Evolutionary conservation across 2,329 filamentous ascomycete genomes (phyloP).

Genomic region (Aspergillus felis): DNA sequence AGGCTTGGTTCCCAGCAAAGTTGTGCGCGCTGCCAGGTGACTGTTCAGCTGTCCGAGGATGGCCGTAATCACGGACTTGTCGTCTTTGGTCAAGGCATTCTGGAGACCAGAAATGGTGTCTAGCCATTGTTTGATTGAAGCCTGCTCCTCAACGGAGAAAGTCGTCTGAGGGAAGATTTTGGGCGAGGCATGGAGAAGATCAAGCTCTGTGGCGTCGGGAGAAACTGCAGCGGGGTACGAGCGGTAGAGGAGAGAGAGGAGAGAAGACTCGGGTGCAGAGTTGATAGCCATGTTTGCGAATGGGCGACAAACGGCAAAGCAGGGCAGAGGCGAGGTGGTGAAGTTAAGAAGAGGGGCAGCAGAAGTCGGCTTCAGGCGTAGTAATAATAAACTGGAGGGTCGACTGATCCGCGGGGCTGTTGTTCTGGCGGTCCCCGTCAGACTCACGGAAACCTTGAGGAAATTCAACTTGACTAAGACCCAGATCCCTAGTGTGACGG

Average conservation of each 20-base stretch:
- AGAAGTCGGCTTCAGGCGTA: conserved; percentile 4
- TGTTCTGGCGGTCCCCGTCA: conserved; percentile 15
- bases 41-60: conserved; percentile 78
- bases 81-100: conserved; percentile 45
- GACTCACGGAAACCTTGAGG: conserved; percentile 11
- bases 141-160: conserved; percentile 75
- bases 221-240: conserved; percentile 41
- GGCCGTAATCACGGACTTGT: conserved; percentile 54
- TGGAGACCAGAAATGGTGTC: conserved; percentile 70
- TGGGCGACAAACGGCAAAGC: conserved; percentile 13
- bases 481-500: conserved; percentile 13
- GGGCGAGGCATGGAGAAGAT: conserved; percentile 46
- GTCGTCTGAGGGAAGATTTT: conserved; percentile 66
- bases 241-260: conserved; percentile 44
- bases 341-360: conserved; percentile 25
- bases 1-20: conserved; percentile 82
- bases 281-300: conserved; percentile 26
- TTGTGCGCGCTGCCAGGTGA: conserved; percentile 84
- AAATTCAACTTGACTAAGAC: conserved; percentile 15
- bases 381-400: not conserved
- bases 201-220: conserved; percentile 39
- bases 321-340: conserved; percentile 9
- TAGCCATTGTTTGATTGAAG: conserved; percentile 87
- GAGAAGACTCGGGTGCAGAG: conserved; percentile 37
- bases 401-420: conserved; percentile 15